Evolutionary conservation across 352 stramenopile species (phyloP), one percentile per base, ranked within the genome.

Genomic region (Paralagenidium karlingii): DNA sequence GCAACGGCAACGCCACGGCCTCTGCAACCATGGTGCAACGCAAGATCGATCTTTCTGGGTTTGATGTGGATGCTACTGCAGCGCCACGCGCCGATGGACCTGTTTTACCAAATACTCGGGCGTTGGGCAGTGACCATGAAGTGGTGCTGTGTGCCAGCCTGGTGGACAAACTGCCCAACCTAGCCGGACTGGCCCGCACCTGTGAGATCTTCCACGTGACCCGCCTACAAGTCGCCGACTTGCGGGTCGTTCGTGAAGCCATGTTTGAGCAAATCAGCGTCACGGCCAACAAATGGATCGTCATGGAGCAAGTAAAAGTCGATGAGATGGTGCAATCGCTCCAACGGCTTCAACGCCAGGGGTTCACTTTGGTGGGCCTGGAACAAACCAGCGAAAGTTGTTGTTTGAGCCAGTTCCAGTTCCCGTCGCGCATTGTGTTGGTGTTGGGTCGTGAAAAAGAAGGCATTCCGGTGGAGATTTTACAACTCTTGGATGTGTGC

Each of bases 371-470:
- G 47, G 77, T 98, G 18, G 93, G 81, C 3, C 56, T 98, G 1
- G 93, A 98, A 48, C 93, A 98, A 55, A 96, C 91, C n/a, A 75
- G 79, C 20, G 90, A 78, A 15, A 96, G 84, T 50, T 60, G 82
- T 31, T 93, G 77, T 37, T 60, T 97, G 3, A 68, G 66, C 2
- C 60, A 69, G 20, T 90, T 82, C 42, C 38, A 55, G 24, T 95
- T 98, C 44, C 91, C 84, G 0, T 57, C 79, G 21, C 94, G 92
- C 54, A 86, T 82, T 33, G 82, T 98, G 36, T 66, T 99, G 18
- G 68, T 99, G 7, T 55, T 99, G 32, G 95, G 95, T 28, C 93
- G 94, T 41, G 95, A 99, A 61, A 97, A 97, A 46, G 87, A 97
- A 58, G 95, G 95, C 0, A 95, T 99, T 16, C 93, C 94, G 0